These are phyloP conservation scores for Geotrichum fermentans DNA, from an alignment of 1,139 yeast species.

Conservation along the genomic window DNA sequence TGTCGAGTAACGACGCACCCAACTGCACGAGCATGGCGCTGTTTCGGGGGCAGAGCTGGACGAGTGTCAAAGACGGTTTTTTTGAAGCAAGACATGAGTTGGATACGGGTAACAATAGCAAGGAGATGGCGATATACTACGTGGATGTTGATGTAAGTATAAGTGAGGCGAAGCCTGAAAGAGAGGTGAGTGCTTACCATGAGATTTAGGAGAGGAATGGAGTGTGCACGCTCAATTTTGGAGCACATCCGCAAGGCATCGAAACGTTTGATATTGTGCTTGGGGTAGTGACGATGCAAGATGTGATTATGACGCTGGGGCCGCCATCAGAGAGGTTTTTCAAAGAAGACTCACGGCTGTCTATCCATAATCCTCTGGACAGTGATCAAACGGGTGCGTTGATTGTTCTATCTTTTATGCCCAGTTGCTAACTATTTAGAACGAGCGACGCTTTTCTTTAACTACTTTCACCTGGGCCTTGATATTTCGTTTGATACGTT, in stretches of 20 bases:
- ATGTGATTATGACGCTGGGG: conserved; percentile 32
- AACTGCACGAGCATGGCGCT: conserved; percentile 31
- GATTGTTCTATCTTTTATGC: background rate
- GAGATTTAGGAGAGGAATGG: conserved; percentile 3
- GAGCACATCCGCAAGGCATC: conserved; percentile 22
- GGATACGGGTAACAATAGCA: background rate
- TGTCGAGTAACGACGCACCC: conserved; percentile 25
- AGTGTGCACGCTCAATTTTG: conserved; percentile 22
- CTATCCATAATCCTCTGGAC: conserved; percentile 29
- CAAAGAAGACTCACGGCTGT: conserved; percentile 32
- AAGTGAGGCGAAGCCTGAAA: no score
- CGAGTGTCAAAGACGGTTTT: conserved; percentile 23
- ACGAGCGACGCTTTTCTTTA: conserved; percentile 29
- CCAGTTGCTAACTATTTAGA: conserved; percentile 3
- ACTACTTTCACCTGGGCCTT: conserved; percentile 33
- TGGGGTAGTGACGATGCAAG: conserved; percentile 30
- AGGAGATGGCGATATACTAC: conserved; percentile 8
- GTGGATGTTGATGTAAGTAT: background rate
- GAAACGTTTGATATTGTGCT: conserved; percentile 20
- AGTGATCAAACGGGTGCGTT: conserved; percentile 21
- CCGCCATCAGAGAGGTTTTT: conserved; percentile 35
- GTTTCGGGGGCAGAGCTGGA: conserved; percentile 33
- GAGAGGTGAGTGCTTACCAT: no score
- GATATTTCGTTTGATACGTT: conserved; percentile 34
- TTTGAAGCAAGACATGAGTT: conserved; percentile 10